phyloP scores from a whole-genome alignment of 2,329 filamentous ascomycete species.

The Penicillium sp. region DNA sequence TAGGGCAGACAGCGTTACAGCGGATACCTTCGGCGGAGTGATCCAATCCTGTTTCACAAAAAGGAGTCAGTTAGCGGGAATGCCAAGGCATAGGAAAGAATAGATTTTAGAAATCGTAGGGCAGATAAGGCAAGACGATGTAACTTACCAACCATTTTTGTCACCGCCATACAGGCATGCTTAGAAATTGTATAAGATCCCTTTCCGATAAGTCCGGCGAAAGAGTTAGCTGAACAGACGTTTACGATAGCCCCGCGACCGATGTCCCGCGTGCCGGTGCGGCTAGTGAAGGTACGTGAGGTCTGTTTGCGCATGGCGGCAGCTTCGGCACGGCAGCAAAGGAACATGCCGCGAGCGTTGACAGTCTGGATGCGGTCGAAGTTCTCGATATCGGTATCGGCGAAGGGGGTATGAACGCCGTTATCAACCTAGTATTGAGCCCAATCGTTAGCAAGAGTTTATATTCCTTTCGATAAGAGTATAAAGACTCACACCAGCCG shows the following conservation, averaged over 20 bases:
- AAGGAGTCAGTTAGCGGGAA: rapidly evolving
- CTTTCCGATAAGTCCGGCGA: not conserved
- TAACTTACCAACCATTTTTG: not conserved
- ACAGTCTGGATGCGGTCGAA: not conserved
- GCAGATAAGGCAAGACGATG: no score
- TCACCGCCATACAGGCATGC: not conserved
- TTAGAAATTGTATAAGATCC: not conserved
- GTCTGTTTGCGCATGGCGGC: not conserved
- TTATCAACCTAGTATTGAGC: not conserved
- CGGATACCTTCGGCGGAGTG: not conserved
- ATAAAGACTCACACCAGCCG: not conserved
- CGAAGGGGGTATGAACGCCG: not conserved
- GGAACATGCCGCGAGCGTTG: not conserved
- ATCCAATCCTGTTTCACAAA: not conserved
- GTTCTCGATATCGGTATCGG: not conserved
- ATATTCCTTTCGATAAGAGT: not conserved
- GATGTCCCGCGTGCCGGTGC: not conserved
- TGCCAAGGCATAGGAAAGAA: no score
- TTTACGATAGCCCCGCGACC: not conserved
- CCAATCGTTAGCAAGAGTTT: not conserved
- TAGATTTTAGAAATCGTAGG: no score
- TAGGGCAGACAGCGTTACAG: not conserved
- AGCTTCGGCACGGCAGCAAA: not conserved
- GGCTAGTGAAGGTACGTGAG: not conserved
- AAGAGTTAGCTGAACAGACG: not conserved